These are phyloP conservation scores for Cardamine chenopodiifolia DNA, from an alignment of 345 rosid species.

Conservation along the genomic window DNA sequence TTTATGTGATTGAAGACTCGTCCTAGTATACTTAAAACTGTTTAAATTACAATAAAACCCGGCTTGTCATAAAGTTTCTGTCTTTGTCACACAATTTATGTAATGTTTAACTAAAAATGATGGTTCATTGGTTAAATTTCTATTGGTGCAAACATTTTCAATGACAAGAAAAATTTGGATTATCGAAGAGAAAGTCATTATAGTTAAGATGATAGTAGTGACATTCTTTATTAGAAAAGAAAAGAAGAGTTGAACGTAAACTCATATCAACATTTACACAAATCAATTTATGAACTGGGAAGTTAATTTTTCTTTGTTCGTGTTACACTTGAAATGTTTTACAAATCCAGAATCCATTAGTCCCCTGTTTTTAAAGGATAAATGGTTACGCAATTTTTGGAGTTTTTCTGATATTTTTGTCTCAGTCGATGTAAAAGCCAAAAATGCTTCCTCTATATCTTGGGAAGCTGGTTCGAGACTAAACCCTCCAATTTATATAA, in stretches of 20 bases:
- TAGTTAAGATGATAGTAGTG: conserved; percentile 2
- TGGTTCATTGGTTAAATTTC: too few species aligned
- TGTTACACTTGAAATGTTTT: conserved; percentile 17
- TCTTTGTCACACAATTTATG: background rate
- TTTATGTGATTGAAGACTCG: background rate
- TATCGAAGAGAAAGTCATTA: background rate
- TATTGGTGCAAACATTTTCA: background rate
- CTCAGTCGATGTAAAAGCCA: conserved; percentile 19
- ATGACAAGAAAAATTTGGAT: background rate
- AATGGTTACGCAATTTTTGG: conserved; percentile 24
- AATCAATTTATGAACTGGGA: conserved; percentile 27
- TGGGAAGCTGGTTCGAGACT: conserved; percentile 21
- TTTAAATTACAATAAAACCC: background rate
- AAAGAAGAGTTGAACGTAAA: conserved; percentile 17
- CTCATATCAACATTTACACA: conserved; percentile 37
- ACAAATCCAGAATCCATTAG: conserved; percentile 34
- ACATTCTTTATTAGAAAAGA: conserved; percentile 28
- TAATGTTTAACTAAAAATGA: background rate
- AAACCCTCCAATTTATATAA: conserved; percentile 21
- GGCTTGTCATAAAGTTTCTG: background rate
- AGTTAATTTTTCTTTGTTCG: conserved; percentile 26
- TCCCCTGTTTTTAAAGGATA: conserved; percentile 18
- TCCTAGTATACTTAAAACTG: background rate
- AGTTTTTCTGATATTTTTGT: conserved; percentile 11
- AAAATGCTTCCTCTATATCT: conserved; percentile 25